These are phyloP conservation scores for Quambalaria eucalypti DNA, from an alignment of 1,284 basidiomycete species.

Conservation along the genomic window DNA sequence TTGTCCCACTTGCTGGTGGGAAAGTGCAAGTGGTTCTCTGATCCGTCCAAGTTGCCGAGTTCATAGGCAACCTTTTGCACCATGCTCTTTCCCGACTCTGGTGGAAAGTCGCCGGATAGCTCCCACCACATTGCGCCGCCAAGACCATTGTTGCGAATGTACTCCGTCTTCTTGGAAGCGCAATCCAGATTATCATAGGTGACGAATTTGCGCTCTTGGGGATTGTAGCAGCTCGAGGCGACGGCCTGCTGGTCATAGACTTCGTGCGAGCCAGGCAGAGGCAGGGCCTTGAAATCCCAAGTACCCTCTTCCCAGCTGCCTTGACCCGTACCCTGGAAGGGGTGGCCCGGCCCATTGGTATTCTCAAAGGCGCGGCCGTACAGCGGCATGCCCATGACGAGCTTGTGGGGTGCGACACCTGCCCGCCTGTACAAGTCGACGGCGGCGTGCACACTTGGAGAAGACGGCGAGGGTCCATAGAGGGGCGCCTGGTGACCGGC, in stretches of 20 bases:
- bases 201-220: constrained; percentile 62
- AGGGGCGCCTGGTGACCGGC: constrained; percentile 70
- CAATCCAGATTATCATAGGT: constrained; percentile 68
- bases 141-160: constrained; percentile 62
- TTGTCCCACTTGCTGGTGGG: constrained; percentile 51
- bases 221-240: constrained; percentile 67
- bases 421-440: constrained; percentile 59
- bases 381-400: constrained; percentile 60
- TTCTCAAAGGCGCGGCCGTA: constrained; percentile 68
- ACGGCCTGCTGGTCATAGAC: constrained; percentile 63
- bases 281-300: constrained; percentile 64
- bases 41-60: constrained; percentile 50
- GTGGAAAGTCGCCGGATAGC: constrained; percentile 40
- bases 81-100: constrained; percentile 16
- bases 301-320: constrained; percentile 57
- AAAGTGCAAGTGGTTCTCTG: constrained; percentile 59
- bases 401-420: constrained; percentile 65
- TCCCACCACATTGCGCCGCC: constrained; percentile 66
- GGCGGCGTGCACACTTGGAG: constrained; percentile 57
- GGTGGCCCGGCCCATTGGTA: constrained; percentile 63
- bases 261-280: constrained; percentile 60
- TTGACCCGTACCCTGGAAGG: constrained; percentile 69
- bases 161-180: constrained; percentile 63
- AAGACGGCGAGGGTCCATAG: constrained; percentile 52
- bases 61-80: constrained; percentile 16